These are phyloP conservation scores for Umbelopsis sp. DNA, from an alignment of 192 early-diverging fungal species.

Conservation along the genomic window DNA sequence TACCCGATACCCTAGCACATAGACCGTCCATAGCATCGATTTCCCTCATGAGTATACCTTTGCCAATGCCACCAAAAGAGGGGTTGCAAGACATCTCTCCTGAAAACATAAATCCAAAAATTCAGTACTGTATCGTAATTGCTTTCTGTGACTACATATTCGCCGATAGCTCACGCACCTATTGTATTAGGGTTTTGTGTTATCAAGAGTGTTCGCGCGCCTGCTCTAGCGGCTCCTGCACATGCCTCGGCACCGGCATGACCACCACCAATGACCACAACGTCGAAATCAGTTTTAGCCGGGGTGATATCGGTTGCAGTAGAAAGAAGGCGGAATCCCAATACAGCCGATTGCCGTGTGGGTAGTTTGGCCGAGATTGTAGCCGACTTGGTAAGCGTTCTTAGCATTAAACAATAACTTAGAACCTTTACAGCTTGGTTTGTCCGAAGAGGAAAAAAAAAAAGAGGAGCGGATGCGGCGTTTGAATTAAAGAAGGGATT, in stretches of 20 bases:
- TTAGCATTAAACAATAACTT: not conserved
- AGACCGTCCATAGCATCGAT: conserved; percentile 84
- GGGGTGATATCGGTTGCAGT: not conserved
- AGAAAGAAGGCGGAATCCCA: not conserved
- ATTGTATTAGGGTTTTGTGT: conserved; percentile 79
- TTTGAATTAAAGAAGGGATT: too few species aligned
- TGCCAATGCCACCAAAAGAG: conserved; percentile 84
- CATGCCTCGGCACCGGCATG: conserved; percentile 86
- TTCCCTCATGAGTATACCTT: conserved; percentile 79
- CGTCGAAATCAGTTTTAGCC: conserved; percentile 52
- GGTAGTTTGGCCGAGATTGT: not conserved
- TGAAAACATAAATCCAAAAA: conserved; percentile 18
- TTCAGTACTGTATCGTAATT: not conserved
- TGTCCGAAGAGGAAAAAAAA: too few species aligned
- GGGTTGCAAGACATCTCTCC: conserved; percentile 90
- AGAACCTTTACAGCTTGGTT: not conserved
- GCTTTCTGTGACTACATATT: not conserved
- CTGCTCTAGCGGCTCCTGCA: conserved; percentile 74
- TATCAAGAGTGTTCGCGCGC: conserved; percentile 71
- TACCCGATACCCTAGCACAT: conserved; percentile 73
- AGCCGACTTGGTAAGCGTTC: not conserved
- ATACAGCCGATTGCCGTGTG: not conserved
- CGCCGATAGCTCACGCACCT: conserved; percentile 34
- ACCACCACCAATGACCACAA: conserved; percentile 82
- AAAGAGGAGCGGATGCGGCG: too few species aligned